These are phyloP conservation scores for Tetrahymena borealis DNA, from an alignment of 73 alveolate species.

Conservation along the genomic window DNA sequence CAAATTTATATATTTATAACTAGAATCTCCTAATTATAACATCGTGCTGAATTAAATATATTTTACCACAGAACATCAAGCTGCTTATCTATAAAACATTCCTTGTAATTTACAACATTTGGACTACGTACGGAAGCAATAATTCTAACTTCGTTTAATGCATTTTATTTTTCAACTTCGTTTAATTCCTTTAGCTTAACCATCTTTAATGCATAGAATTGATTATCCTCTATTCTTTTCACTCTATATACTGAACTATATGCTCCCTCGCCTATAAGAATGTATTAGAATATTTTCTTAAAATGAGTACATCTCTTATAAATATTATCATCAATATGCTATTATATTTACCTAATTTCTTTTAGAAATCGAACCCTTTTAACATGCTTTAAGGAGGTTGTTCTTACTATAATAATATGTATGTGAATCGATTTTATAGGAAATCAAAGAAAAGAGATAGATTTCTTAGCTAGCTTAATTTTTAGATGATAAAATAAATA, in stretches of 20 bases:
- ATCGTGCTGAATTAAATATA: not conserved
- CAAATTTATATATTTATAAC: too few species aligned
- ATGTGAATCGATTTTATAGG: not conserved
- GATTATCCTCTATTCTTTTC: slow-evolving; percentile 48
- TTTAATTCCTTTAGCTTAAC: slow-evolving; percentile 56
- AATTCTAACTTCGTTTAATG: slow-evolving; percentile 77
- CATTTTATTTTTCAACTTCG: slow-evolving; percentile 75
- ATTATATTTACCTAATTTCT: not conserved
- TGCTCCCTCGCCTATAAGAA: slow-evolving; percentile 75
- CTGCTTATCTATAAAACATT: slow-evolving; percentile 64
- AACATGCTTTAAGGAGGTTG: not conserved
- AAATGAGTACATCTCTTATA: not conserved
- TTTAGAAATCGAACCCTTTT: not conserved
- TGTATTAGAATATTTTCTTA: not conserved
- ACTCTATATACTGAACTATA: slow-evolving; percentile 71
- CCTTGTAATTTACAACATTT: slow-evolving; percentile 62
- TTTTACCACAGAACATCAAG: slow-evolving; percentile 56
- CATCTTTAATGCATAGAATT: slow-evolving; percentile 64
- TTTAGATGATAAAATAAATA: not conserved
- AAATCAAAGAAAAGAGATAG: not conserved
- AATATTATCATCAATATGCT: not conserved
- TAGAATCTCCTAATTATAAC: not conserved
- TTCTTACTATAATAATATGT: not conserved
- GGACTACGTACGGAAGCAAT: slow-evolving; percentile 70
- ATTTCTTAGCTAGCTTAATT: not conserved